These are phyloP conservation scores for Rubroboletus pulcherrimus DNA, from an alignment of 768 basidiomycete genomes.

Conservation along the genomic window DNA sequence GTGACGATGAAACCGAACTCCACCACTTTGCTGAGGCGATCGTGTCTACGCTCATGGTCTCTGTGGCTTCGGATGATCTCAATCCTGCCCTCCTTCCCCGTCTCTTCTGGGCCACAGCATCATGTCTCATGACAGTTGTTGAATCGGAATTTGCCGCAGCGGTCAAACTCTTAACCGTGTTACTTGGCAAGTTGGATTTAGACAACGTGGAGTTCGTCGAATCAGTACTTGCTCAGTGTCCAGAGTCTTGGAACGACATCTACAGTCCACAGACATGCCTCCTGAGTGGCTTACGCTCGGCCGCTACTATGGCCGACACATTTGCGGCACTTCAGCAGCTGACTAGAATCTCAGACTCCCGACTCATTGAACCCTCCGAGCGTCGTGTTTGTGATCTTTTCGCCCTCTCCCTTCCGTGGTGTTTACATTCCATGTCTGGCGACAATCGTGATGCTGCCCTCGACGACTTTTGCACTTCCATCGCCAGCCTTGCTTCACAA, in stretches of 20 bases:
- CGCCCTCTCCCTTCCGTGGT: conserved; percentile 82
- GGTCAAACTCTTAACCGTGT: conserved; percentile 56
- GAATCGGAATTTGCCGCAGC: conserved; percentile 75
- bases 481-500: conserved; percentile 65
- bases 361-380: conserved; percentile 66
- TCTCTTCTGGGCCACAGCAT: conserved; percentile 82
- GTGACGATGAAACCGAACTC: conserved; percentile 70
- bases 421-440: conserved; percentile 70
- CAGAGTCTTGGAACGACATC: conserved; percentile 65
- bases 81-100: conserved; percentile 67
- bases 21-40: conserved; percentile 84
- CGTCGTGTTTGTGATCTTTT: conserved; percentile 80
- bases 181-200: conserved; percentile 69
- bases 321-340: conserved; percentile 66
- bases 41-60: conserved; percentile 65
- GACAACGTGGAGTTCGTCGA: conserved; percentile 65
- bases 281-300: conserved; percentile 76
- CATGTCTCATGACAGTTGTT: conserved; percentile 77
- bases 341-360: conserved; percentile 54
- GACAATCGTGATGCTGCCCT: conserved; percentile 58
- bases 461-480: conserved; percentile 67
- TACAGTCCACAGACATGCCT: conserved; percentile 67
- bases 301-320: conserved; percentile 60
- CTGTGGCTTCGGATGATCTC: conserved; percentile 54
- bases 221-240: conserved; percentile 64